A percentile compares a stretch with the other conserved stretches of the same genome.
phyloP scores from a whole-genome alignment of 2,329 filamentous ascomycete genomes.

The Exophiala sp. region DNA sequence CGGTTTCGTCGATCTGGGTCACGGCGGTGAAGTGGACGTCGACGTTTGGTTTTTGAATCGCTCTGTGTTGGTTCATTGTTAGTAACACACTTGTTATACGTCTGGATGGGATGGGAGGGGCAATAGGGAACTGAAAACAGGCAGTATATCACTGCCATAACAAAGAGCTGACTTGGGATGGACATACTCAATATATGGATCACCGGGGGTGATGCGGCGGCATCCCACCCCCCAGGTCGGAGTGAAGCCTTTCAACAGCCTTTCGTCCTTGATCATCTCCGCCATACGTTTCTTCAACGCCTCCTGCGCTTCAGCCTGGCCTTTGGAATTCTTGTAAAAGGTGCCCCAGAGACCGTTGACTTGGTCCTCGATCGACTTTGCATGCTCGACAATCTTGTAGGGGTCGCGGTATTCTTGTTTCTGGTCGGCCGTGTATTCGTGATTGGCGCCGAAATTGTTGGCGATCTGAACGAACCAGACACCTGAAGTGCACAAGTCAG shows the following conservation, averaged over 20 bases:
- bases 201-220: slow-evolving; percentile 45
- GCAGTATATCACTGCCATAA: too few relatives aligned
- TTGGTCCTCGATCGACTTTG: slow-evolving; percentile 44
- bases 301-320: slow-evolving; percentile 38
- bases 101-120: too few relatives aligned
- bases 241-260: slow-evolving; percentile 45
- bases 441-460: slow-evolving; percentile 42
- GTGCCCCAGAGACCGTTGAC: slow-evolving; percentile 45
- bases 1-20: slow-evolving; percentile 41
- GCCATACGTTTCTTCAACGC: slow-evolving; percentile 42
- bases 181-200: slow-evolving; percentile 43
- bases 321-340: slow-evolving; percentile 42
- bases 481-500: slow-evolving; percentile 12
- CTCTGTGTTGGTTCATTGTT: slow-evolving; percentile 29
- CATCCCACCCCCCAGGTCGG: slow-evolving; percentile 44
- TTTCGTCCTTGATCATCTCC: slow-evolving; percentile 48
- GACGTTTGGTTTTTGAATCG: slow-evolving; percentile 47
- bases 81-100: too few relatives aligned
- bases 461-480: slow-evolving; percentile 40
- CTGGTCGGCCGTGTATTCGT: slow-evolving; percentile 40
- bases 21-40: slow-evolving; percentile 48
- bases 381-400: slow-evolving; percentile 39
- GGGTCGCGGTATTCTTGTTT: slow-evolving; percentile 40
- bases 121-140: too few relatives aligned
- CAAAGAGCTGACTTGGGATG: neutral